Percentiles rank a stretch among this genome's conserved stretches.
Evolutionary conservation across 257 asterid genomes (phyloP).

Genomic region (Ajuga chamaepitys): DNA sequence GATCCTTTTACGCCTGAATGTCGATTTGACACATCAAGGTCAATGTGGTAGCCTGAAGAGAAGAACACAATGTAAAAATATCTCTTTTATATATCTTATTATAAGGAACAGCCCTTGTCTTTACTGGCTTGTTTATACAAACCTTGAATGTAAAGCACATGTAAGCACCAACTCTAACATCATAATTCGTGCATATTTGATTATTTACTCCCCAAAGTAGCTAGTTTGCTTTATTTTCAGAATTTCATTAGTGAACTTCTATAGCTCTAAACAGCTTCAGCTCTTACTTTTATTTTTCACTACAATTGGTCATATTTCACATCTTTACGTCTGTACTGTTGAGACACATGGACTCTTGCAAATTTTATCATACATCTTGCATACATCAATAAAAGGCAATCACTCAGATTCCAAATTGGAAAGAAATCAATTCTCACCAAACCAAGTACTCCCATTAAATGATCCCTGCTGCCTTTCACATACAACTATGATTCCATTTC

Average conservation of each 20-base stretch:
- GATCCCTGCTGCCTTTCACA: constrained; percentile 4
- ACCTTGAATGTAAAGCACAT: background rate
- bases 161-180: background rate
- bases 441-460: constrained; percentile 15
- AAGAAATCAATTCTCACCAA: constrained; percentile 25
- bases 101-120: background rate
- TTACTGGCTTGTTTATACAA: background rate
- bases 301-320: background rate
- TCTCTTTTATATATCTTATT: background rate
- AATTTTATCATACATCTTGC: background rate
- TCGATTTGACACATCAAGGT: background rate
- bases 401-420: background rate
- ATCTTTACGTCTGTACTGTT: background rate
- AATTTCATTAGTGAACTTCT: background rate
- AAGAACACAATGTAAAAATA: background rate
- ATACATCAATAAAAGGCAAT: background rate
- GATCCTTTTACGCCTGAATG: background rate
- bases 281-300: background rate
- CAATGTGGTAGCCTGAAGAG: background rate
- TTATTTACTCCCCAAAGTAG: no score
- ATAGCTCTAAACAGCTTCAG: background rate
- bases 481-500: background rate
- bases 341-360: background rate
- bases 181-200: background rate
- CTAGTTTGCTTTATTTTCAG: background rate